These are phyloP conservation scores for Angophora floribunda DNA, from an alignment of 345 rosid genomes.

Conservation along the genomic window DNA sequence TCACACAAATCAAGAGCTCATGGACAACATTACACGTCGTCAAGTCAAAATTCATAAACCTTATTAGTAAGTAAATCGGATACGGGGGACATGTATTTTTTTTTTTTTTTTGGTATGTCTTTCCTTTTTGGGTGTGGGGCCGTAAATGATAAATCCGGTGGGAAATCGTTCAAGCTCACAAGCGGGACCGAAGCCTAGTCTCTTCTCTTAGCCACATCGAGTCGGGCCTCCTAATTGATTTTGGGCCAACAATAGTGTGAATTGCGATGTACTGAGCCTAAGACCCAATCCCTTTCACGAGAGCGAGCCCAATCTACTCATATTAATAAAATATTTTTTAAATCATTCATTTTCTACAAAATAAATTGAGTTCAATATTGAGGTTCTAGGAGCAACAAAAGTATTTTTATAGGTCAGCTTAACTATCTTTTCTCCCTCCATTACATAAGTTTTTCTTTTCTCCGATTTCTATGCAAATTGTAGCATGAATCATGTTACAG, in stretches of 20 bases:
- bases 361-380: rapidly evolving
- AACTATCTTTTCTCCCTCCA: too few species aligned
- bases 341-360: background rate
- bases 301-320: background rate
- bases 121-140: background rate
- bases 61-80: too few species aligned
- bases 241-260: background rate
- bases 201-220: background rate
- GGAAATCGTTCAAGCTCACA: background rate
- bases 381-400: background rate
- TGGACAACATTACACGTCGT: rapidly evolving
- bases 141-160: background rate
- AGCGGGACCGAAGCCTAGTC: background rate
- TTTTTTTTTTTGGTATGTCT: background rate
- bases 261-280: background rate
- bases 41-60: background rate
- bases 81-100: too few species aligned
- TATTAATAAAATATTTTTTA: too few species aligned
- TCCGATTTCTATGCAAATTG: background rate
- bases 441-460: background rate
- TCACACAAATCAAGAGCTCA: background rate
- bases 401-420: background rate
- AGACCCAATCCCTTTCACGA: background rate
- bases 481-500: background rate
- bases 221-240: background rate